These are phyloP conservation scores for Hordeum marinum DNA, from an alignment of 176 grass and related monocot species.

Conservation along the genomic window DNA sequence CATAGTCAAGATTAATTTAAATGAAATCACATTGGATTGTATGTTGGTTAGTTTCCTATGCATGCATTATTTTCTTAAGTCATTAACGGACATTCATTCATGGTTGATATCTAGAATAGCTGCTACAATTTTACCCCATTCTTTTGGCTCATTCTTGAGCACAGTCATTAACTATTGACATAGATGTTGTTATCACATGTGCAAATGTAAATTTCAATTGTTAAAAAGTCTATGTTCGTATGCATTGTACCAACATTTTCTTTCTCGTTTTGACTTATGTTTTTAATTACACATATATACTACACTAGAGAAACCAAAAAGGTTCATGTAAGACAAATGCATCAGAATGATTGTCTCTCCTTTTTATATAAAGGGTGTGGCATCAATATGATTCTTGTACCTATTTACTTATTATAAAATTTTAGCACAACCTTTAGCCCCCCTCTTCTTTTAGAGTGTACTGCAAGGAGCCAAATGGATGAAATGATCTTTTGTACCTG, in stretches of 20 bases:
- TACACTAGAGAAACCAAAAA: not conserved
- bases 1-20: not conserved
- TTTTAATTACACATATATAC: not conserved
- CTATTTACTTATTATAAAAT: not conserved
- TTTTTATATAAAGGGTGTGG: not conserved
- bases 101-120: no score
- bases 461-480: constrained; percentile 14
- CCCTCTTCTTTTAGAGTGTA: not conserved
- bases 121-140: not conserved
- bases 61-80: not conserved
- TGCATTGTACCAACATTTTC: not conserved
- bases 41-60: not conserved
- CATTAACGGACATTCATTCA: not conserved
- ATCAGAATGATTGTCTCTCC: not conserved
- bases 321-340: not conserved
- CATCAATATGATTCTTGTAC: constrained; percentile 10
- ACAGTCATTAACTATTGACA: not conserved
- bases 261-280: not conserved
- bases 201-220: constrained; percentile 3
- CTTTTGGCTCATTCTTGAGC: not conserved
- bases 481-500: constrained; percentile 27
- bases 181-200: constrained; percentile 14
- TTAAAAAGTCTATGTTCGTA: constrained; percentile 18
- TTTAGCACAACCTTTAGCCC: not conserved
- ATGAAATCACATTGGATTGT: not conserved